Evolutionary conservation across 1,284 basidiomycete species (phyloP), one percentile per base, ranked within the genome.

Genomic region (Tylopilus sp.): DNA sequence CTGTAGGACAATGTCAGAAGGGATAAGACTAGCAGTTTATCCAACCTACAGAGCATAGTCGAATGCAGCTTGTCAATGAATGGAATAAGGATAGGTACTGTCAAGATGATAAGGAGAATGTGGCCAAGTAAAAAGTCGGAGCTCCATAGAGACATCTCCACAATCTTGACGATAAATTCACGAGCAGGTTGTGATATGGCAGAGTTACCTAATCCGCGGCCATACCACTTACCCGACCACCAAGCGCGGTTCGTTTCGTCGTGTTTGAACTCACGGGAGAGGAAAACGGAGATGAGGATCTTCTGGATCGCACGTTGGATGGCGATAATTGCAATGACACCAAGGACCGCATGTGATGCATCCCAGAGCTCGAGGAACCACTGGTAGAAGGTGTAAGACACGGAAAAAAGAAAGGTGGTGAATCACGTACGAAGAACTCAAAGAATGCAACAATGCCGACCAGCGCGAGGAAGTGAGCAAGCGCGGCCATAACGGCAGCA

Each of bases 171-270:
- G 52, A 97, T 82, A 66, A 89, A 96, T 75, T 97, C 94, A 68
- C 94, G 86, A 52, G 91, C 92, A 37, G 94, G 93, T 67, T 97
- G 94, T 33, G 91, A 93, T 68, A 94, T 86, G 36, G 91, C 92
- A 41, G 90, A 88, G 23, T 77, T 78, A 36, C 94, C 95, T 28
- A 97, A 76, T 35, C 92, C 91, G 49, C 92, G 81, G 44, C 93
- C 92, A 65, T 94, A 95, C 94, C 94, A 97, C 71, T 93, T 91
- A 67, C 94, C 94, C n/a, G 92, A 94, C 94, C 94, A 97, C 94
- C 94, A 97, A 8, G 93, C 93, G 53, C 91, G 78, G 73, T 97
- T 97, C 16, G 92, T 94, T 74, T 97, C 93, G 65, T 97, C 95
- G 66, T 95, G 90, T 74, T 97, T 97, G 77, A 88, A 93, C 72